Base-by-base conservation (phyloP, 2,329 filamentous ascomycete genomes). In the Didymellaceae sp. region DNA sequence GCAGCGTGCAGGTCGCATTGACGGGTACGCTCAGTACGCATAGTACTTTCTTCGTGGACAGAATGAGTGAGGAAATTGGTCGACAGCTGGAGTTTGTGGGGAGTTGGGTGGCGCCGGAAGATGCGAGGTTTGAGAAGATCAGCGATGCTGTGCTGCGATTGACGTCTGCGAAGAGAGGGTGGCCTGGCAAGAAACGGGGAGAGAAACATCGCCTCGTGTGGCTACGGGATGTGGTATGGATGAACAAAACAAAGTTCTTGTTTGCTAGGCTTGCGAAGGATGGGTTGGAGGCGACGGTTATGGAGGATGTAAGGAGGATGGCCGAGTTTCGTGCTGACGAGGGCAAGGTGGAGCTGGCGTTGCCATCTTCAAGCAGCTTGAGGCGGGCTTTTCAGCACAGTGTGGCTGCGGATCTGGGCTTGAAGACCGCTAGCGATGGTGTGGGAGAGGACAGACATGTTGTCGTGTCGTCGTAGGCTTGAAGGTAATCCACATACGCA, bases 311-410 rank as follows among this genome's bases (percentile, higher is more conserved):
- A 6, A 20, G 24, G 30, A 34, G 8, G 14, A 25, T 33, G 9
- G 26, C 38, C 14, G 14, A 13, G 18, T 17, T 21, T 21, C 5
- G 21, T 9, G 30, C 11, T 7, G 17, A 17, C 4, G 6, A 34
- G n/a, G 13, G 9, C n/a, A 26, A 26, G 16, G 13, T 40, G 28
- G 33, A 26, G 16, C 16, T 40, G 28, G 28, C 22, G 16, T 24
- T 28, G 17, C 6, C 28, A 5, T 14, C 22, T 18, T 16, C 21
- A 3, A 2, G 2, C 1, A 37, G 16, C 6, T 22, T 24, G 34
- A 28, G 34, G 33, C 44, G 46, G 28, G 28, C 21, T 2, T 39
- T 50, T 9, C 46, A 50, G n/a, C 28, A 39, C n/a, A 16, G 10
- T 2, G 17, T 50, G n/a, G 40, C 46, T 10, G 34, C 21, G n/a